Conservation (phyloP, 2,329 filamentous ascomycete species). For the Trichoderma asperellum region DNA sequence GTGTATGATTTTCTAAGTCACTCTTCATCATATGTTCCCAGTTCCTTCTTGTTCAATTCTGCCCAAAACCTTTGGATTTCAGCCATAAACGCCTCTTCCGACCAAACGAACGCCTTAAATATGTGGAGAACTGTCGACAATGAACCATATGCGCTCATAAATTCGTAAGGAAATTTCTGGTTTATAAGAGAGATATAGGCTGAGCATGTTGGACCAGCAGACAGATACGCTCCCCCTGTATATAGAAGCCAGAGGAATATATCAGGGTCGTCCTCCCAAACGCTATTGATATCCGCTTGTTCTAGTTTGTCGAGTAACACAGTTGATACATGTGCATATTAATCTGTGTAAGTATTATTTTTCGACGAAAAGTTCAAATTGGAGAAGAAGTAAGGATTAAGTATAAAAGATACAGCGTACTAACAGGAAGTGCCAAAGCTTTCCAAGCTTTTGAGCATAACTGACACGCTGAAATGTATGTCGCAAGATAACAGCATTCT, state of each 20-base stretch:
- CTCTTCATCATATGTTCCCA: background rate
- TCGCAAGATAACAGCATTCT: background rate
- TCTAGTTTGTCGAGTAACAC: background rate
- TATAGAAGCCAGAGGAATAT: background rate
- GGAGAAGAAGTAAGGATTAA: background rate
- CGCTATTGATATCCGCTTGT: background rate
- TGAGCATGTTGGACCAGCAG: background rate
- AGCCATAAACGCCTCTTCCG: background rate
- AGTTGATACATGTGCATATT: background rate
- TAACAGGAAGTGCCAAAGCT: background rate
- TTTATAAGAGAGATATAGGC: background rate
- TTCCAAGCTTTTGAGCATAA: background rate
- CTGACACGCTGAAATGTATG: background rate
- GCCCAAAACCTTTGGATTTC: background rate
- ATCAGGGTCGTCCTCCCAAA: background rate
- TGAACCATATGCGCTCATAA: background rate
- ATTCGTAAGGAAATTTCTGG: background rate
- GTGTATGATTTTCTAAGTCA: background rate
- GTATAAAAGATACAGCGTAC: background rate
- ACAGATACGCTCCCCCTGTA: background rate
- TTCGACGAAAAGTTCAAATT: background rate
- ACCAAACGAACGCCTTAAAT: background rate
- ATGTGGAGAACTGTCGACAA: background rate
- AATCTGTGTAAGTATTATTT: background rate
- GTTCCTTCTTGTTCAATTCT: background rate